Conservation (phyloP, 306 rosid genomes). For the Betula pendula region DNA sequence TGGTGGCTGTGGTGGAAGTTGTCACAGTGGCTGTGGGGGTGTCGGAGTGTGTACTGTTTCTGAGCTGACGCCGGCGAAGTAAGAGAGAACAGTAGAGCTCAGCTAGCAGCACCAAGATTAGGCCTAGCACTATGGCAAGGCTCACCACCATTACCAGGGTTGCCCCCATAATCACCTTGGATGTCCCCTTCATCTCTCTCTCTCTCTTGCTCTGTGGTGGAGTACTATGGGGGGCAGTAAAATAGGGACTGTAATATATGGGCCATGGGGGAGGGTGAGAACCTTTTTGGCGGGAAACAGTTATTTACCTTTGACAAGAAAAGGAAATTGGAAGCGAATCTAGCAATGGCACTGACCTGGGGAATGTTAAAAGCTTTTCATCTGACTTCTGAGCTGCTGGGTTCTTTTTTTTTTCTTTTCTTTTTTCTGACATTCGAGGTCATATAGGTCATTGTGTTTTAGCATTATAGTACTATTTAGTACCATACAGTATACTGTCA, state of each 20-base stretch:
- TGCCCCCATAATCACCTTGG: constrained; percentile 85
- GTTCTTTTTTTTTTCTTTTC: too few species aligned
- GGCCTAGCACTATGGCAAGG: constrained; percentile 80
- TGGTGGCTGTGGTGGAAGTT: constrained; percentile 17
- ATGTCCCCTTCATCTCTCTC: constrained; percentile 76
- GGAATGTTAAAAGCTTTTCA: constrained; percentile 48
- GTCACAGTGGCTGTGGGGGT: constrained; percentile 5
- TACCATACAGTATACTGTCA: too few species aligned
- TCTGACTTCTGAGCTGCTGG: constrained; percentile 16
- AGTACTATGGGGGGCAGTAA: constrained; percentile 24
- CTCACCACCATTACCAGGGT: constrained; percentile 77
- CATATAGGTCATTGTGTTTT: constrained; percentile 24
- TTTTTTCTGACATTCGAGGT: constrained; percentile 38
- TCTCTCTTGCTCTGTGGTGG: constrained; percentile 6
- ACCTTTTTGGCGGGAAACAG: constrained; percentile 66
- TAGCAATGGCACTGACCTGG: constrained; percentile 34
- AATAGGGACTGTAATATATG: constrained; percentile 29
- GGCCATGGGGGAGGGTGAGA: constrained; percentile 15
- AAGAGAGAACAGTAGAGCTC: constrained; percentile 95
- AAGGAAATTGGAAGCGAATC: constrained; percentile 31
- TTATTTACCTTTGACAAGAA: constrained; percentile 25
- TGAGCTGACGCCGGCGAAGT: constrained; percentile 69
- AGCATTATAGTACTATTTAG: background rate
- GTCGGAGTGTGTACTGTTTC: constrained; percentile 27
- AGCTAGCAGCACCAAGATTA: constrained; percentile 72